These are phyloP conservation scores for Schizonepeta tenuifolia DNA, from an alignment of 257 asterid genomes.

Conservation along the genomic window DNA sequence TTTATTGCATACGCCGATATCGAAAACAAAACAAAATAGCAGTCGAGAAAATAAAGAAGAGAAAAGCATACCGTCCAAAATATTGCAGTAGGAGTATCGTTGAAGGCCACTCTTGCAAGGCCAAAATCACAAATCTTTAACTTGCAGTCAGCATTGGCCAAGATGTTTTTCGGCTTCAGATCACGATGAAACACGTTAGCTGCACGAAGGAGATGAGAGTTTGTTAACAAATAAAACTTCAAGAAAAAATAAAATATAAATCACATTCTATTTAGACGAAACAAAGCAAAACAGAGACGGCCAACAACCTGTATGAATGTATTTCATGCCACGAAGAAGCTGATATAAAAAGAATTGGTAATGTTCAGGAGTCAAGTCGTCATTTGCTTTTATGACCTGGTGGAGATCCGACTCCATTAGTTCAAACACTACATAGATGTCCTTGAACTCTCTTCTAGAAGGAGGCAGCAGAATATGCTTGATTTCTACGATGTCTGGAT, in stretches of 20 bases:
- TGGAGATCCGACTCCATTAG: conserved; percentile 97
- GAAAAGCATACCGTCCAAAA: conserved; percentile 58
- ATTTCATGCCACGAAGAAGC: conserved; percentile 71
- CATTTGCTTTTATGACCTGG: conserved; percentile 84
- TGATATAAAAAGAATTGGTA: conserved; percentile 66
- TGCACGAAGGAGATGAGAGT: conserved; percentile 29
- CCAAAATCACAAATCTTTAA: conserved; percentile 67
- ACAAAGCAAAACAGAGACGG: background rate
- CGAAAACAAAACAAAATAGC: background rate
- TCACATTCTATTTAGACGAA: background rate
- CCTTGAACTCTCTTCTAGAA: conserved; percentile 92
- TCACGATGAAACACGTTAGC: conserved; percentile 71
- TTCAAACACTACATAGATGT: conserved; percentile 91
- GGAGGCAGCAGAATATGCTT: conserved; percentile 95
- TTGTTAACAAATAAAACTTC: conserved; percentile 1
- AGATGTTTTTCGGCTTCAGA: conserved; percentile 60
- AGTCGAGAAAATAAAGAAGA: background rate
- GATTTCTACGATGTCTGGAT: conserved; percentile 95
- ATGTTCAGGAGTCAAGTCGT: conserved; percentile 66
- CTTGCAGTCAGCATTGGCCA: conserved; percentile 72
- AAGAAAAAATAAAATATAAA: background rate
- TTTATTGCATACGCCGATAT: background rate
- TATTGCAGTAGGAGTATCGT: conserved; percentile 65
- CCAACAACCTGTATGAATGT: conserved; percentile 58
- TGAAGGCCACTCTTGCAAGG: conserved; percentile 67